A percentile compares a stretch with the other conserved stretches of the same genome.
phyloP scores from a whole-genome alignment of 2,329 filamentous ascomycete genomes.

The Grosmannia clavigera region DNA sequence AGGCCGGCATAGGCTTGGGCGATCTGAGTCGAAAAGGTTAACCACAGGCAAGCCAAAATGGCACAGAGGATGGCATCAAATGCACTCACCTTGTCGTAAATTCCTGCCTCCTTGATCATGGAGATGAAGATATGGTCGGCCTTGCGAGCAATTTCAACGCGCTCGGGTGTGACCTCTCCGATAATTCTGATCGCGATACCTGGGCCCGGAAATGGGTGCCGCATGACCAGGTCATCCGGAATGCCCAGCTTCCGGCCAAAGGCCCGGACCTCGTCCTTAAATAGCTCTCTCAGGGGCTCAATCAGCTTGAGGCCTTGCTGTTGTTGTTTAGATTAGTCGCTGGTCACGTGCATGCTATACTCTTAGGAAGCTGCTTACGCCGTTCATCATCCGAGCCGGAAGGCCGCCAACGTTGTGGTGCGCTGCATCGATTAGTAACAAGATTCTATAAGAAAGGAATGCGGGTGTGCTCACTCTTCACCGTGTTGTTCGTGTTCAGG shows the following conservation, averaged over 20 bases:
- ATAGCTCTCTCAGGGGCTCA: constrained; percentile 66
- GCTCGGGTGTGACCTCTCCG: constrained; percentile 70
- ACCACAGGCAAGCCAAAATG: neutral
- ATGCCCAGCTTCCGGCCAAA: constrained; percentile 61
- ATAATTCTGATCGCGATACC: constrained; percentile 66
- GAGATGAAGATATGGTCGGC: constrained; percentile 70
- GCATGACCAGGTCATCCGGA: constrained; percentile 61
- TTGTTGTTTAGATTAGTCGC: constrained; percentile 12
- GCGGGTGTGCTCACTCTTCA: constrained; percentile 21
- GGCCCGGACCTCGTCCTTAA: constrained; percentile 62
- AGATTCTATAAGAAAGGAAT: neutral
- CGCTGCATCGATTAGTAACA: constrained; percentile 7
- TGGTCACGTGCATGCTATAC: neutral
- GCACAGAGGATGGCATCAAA: neutral
- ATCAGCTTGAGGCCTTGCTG: constrained; percentile 47
- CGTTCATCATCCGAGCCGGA: constrained; percentile 16
- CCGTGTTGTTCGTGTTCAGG: constrained; percentile 21
- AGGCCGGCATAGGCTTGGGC: constrained; percentile 35
- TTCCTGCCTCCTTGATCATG: constrained; percentile 58
- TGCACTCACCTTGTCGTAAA: constrained; percentile 48
- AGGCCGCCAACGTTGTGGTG: constrained; percentile 34
- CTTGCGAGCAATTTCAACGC: constrained; percentile 65
- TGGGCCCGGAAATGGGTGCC: constrained; percentile 32
- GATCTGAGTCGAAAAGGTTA: constrained; percentile 18
- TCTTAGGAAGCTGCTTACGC: neutral